A percentile compares a stretch with the other conserved stretches of the same genome.
Evolutionary conservation across 345 rosid genomes (phyloP).

Genomic region (Moricandia arvensis): DNA sequence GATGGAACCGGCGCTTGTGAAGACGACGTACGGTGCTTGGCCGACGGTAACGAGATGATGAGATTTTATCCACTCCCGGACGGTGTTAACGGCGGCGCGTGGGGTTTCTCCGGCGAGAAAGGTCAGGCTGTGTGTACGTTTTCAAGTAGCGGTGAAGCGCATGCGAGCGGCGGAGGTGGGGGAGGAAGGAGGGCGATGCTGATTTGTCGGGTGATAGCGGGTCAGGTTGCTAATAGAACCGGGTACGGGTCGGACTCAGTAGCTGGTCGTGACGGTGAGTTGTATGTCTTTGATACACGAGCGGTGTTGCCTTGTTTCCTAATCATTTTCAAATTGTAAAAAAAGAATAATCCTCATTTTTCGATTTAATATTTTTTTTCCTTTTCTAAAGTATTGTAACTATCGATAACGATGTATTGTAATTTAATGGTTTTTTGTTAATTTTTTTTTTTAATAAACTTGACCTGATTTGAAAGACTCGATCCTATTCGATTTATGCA

Average conservation of each 20-base stretch:
- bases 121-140: conserved; percentile 51
- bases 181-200: conserved; percentile 89
- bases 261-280: conserved; percentile 71
- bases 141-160: conserved; percentile 82
- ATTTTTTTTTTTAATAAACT: neutral
- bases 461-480: neutral
- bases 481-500: neutral
- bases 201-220: conserved; percentile 90
- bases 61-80: conserved; percentile 68
- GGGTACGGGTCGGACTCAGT: conserved; percentile 73
- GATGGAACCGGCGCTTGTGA: conserved; percentile 43
- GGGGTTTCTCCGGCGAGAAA: conserved; percentile 56
- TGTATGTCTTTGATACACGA: conserved; percentile 75
- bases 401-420: neutral
- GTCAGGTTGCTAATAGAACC: conserved; percentile 64
- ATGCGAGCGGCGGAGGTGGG: conserved; percentile 77
- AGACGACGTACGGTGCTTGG: conserved; percentile 75
- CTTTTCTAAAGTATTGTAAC: neutral
- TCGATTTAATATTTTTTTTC: neutral
- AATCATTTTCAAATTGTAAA: conserved; percentile 83
- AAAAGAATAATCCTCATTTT: neutral
- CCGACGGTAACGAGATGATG: conserved; percentile 98
- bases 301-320: conserved; percentile 95
- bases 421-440: neutral
- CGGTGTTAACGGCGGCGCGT: conserved; percentile 48